Percentiles rank a stretch among this genome's conserved stretches.
Evolutionary conservation across 768 basidiomycete species (phyloP).

Genomic region (Suillus bovinus): DNA sequence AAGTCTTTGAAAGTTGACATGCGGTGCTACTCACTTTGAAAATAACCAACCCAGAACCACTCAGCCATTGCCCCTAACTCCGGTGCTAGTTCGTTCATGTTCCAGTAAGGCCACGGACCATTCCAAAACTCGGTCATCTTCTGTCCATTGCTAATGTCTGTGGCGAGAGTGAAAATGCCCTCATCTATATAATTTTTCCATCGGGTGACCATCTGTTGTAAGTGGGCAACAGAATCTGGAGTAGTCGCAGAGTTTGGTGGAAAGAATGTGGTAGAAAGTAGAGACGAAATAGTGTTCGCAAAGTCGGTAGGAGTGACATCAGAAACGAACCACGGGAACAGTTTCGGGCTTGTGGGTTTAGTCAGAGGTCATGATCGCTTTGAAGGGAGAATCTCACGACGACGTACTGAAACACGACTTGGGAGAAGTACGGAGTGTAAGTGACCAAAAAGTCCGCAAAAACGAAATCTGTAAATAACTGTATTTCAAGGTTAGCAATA

Average conservation of each 20-base stretch:
- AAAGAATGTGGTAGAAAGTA: slow-evolving; percentile 66
- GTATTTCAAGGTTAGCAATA: slow-evolving; percentile 1
- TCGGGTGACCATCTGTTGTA: slow-evolving; percentile 62
- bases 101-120: slow-evolving; percentile 72
- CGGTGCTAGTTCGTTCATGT: slow-evolving; percentile 56
- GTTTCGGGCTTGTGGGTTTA: slow-evolving; percentile 66
- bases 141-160: slow-evolving; percentile 30
- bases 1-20: not conserved
- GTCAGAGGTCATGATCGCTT: slow-evolving; percentile 13
- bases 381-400: not conserved
- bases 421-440: slow-evolving; percentile 77
- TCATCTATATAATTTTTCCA: slow-evolving; percentile 73
- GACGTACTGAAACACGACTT: slow-evolving; percentile 88
- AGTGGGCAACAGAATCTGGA: slow-evolving; percentile 37
- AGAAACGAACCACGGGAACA: slow-evolving; percentile 97
- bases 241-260: slow-evolving; percentile 24
- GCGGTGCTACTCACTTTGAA: slow-evolving; percentile 66
- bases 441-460: slow-evolving; percentile 93
- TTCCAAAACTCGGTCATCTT: slow-evolving; percentile 66
- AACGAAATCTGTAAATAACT: slow-evolving; percentile 93
- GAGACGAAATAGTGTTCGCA: slow-evolving; percentile 48
- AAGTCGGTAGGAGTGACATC: slow-evolving; percentile 93
- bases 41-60: slow-evolving; percentile 65
- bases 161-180: slow-evolving; percentile 71
- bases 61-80: slow-evolving; percentile 53